phyloP scores from a whole-genome alignment of 768 basidiomycete genomes.

The Naematelia aurantialba region DNA sequence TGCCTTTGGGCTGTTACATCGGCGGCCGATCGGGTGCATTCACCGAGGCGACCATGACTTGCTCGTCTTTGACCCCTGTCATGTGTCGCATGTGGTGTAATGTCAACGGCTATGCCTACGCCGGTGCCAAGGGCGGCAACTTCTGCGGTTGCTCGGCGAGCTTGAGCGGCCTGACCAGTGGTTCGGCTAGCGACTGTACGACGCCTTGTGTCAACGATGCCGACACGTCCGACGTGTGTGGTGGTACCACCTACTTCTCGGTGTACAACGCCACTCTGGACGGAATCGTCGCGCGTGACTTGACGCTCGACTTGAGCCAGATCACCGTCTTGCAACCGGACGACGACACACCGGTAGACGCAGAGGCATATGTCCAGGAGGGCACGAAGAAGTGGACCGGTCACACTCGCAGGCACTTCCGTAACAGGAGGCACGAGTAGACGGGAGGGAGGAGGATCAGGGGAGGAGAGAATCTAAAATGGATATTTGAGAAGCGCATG shows the following conservation, averaged over 20 bases:
- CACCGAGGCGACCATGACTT: conserved; percentile 24
- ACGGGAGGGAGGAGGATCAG: not conserved
- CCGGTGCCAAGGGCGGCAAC: conserved; percentile 23
- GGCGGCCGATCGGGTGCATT: conserved; percentile 2
- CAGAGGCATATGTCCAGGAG: not conserved
- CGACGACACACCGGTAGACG: not conserved
- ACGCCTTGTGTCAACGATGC: conserved; percentile 16
- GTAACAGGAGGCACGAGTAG: not conserved
- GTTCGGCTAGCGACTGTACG: conserved; percentile 4
- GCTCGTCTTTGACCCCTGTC: conserved; percentile 18
- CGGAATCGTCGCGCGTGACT: not conserved
- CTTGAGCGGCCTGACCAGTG: conserved; percentile 8
- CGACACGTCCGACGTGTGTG: conserved; percentile 8
- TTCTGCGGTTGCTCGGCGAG: conserved; percentile 30
- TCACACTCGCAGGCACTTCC: not conserved
- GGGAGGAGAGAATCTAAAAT: not conserved
- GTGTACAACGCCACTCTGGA: conserved; percentile 11
- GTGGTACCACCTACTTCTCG: conserved; percentile 12
- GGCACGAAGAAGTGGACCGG: not conserved
- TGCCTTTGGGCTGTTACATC: conserved; percentile 27
- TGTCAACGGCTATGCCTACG: conserved; percentile 29
- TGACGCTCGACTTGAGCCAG: not conserved
- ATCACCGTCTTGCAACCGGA: not conserved
- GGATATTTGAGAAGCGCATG: no score
- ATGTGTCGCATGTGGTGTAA: conserved; percentile 39